Base-by-base conservation (phyloP, 306 rosid genomes). In the Begonia peltatifolia region DNA sequence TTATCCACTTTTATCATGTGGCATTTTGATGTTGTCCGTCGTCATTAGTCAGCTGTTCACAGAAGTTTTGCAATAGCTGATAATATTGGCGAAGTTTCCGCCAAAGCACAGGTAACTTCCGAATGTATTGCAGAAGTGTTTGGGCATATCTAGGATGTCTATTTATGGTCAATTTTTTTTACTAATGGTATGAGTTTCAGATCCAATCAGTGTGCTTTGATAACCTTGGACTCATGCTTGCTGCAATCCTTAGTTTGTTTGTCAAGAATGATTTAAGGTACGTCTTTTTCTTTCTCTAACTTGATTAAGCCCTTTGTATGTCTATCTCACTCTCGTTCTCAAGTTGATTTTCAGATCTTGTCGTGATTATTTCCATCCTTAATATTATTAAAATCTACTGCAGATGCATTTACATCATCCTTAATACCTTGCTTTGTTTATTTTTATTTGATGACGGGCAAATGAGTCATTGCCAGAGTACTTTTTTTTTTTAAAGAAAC, bases 151-250 rank as follows among this genome's bases (percentile, higher is more conserved):
- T 30, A 30, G 38, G 38, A 30, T 30, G 38, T 30, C 38, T 30
- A 30, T 30, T 30, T 30, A 1, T 7, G 8, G 38, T 30, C 0
- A 6, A 30, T 30, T 30, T 20, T 20, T 30, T 30, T 5, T 30
- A 2, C 6, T 30, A 30, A 30, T 50, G 12, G 48, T 16, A 59
- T 54, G 30, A 35, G 57, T 59, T 73, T 72, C 83, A 88, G 97
- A 79, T 89, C 55, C 97, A 89, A 76, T 84, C 97, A 15, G 97
- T 84, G 54, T 89, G 97, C 81, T 89, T 82, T 74, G 97, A 89
- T 75, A 84, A 70, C 71, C 84, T 84, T 53, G 97, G 97, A 52
- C 89, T 89, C 49, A 58, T 72, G 70, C 84, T 84, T 36, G 95
- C 95, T 14, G 89, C 83, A 43, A 59, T 82, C 52, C 68, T 88